phyloP scores from a whole-genome alignment of 257 asterid species.

The Craterostigma plantagineum region DNA sequence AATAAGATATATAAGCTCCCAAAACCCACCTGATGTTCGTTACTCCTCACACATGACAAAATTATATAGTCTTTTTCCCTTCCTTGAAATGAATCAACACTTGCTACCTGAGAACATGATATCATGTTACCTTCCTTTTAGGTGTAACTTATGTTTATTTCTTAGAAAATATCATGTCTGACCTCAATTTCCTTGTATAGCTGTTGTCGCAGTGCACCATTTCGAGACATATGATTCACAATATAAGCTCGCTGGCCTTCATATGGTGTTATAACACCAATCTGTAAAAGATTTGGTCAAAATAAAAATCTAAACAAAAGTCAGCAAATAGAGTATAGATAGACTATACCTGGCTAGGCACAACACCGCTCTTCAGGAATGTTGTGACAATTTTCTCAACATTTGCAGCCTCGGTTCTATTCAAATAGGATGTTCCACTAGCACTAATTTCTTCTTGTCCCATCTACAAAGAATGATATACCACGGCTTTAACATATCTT shows the following conservation, averaged over 20 bases:
- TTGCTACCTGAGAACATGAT: slow-evolving; percentile 41
- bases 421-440: slow-evolving; percentile 85
- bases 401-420: slow-evolving; percentile 89
- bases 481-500: neutral
- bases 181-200: slow-evolving; percentile 97
- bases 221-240: slow-evolving; percentile 85
- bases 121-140: slow-evolving; percentile 4
- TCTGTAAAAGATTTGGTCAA: slow-evolving; percentile 20
- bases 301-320: slow-evolving; percentile 4
- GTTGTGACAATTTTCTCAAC: slow-evolving; percentile 95
- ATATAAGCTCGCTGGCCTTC: slow-evolving; percentile 98
- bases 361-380: slow-evolving; percentile 90
- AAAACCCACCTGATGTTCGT: slow-evolving; percentile 84
- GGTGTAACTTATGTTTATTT: neutral
- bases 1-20: neutral
- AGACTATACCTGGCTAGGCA: slow-evolving; percentile 68
- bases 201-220: slow-evolving; percentile 86
- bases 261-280: slow-evolving; percentile 94
- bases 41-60: slow-evolving; percentile 95
- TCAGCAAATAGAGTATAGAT: slow-evolving; percentile 4
- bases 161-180: slow-evolving; percentile 7
- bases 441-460: slow-evolving; percentile 99
- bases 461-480: slow-evolving; percentile 34
- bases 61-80: slow-evolving; percentile 94
- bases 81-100: slow-evolving; percentile 93